Evolutionary conservation across 257 asterid genomes (phyloP).

Genomic region (Lycium ferocissimum): DNA sequence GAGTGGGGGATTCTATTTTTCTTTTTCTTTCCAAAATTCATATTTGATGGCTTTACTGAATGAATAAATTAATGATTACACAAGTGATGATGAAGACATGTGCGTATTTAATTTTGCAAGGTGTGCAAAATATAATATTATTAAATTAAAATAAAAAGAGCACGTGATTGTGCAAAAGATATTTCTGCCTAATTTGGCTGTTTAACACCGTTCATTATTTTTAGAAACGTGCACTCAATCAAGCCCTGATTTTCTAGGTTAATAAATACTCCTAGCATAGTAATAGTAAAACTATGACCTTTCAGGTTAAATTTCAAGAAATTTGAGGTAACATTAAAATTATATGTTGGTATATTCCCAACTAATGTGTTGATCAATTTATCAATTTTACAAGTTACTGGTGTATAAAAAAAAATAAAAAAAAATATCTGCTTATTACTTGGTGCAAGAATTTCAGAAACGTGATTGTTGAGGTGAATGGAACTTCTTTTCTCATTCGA

Average conservation of each 20-base stretch:
- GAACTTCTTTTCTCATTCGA: slow-evolving; percentile 26
- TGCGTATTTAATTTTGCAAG: neutral
- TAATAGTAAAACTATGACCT: neutral
- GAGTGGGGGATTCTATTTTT: neutral
- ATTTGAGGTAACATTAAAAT: neutral
- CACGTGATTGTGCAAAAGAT: slow-evolving; percentile 65
- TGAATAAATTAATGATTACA: neutral
- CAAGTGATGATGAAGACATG: slow-evolving; percentile 38
- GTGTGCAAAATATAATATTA: neutral
- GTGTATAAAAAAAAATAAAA: neutral
- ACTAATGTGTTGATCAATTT: neutral
- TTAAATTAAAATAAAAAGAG: slow-evolving; percentile 39
- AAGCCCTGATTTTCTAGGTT: neutral
- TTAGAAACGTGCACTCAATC: neutral
- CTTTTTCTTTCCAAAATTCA: neutral
- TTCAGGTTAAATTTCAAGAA: neutral
- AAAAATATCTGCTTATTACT: neutral
- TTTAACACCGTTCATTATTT: slow-evolving; percentile 10
- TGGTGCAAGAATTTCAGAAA: slow-evolving; percentile 35
- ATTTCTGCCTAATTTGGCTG: slow-evolving; percentile 38
- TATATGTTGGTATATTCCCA: neutral
- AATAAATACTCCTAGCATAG: neutral
- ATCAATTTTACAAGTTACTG: neutral
- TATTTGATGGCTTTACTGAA: neutral
- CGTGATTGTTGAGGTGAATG: slow-evolving; percentile 46